These are phyloP conservation scores for Hibiscus tridactylites DNA, from an alignment of 345 rosid species.

Conservation along the genomic window DNA sequence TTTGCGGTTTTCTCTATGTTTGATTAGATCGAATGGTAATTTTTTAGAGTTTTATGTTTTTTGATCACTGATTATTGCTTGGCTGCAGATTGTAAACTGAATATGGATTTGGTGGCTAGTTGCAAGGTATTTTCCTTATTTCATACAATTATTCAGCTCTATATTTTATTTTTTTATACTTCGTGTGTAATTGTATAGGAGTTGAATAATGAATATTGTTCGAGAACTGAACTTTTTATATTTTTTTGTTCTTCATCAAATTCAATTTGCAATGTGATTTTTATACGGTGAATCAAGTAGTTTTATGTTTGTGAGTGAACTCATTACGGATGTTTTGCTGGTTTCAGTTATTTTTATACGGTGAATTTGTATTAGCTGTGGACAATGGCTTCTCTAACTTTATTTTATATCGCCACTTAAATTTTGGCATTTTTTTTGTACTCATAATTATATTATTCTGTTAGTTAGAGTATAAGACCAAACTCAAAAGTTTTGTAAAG, in stretches of 20 bases:
- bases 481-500: neutral
- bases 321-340: neutral
- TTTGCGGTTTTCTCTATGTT: conserved; percentile 3
- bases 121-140: conserved; percentile 51
- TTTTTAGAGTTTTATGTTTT: conserved; percentile 16
- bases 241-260: neutral
- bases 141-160: neutral
- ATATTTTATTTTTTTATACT: neutral
- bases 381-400: neutral
- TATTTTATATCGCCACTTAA: neutral
- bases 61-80: conserved; percentile 19
- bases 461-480: neutral
- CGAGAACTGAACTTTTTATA: neutral
- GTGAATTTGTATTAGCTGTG: neutral
- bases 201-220: neutral
- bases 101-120: conserved; percentile 71
- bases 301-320: neutral
- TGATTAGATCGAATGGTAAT: conserved; percentile 38
- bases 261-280: conserved; percentile 3
- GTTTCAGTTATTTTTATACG: neutral
- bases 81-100: conserved; percentile 21
- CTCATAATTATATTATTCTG: neutral
- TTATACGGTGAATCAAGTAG: neutral
- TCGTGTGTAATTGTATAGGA: neutral
- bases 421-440: too few species aligned